These are phyloP conservation scores for Imleria badia DNA, from an alignment of 768 basidiomycete species.

Conservation along the genomic window DNA sequence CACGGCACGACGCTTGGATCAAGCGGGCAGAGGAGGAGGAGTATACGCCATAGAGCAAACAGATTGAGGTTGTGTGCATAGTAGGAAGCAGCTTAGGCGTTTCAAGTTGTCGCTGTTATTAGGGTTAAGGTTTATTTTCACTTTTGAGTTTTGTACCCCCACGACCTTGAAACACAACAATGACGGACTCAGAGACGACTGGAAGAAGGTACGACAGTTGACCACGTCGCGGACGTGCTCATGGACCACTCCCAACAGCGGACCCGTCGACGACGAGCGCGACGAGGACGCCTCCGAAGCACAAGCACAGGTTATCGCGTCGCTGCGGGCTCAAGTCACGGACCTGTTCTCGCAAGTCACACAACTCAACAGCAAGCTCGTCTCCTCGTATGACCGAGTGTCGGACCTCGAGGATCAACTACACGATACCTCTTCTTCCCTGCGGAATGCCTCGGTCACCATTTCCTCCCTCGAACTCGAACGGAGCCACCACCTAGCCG, in stretches of 20 bases:
- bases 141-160: not conserved
- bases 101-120: no score
- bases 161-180: slow-evolving; percentile 5
- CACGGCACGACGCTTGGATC: slow-evolving; percentile 74
- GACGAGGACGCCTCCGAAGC: slow-evolving; percentile 53
- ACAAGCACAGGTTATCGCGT: slow-evolving; percentile 78
- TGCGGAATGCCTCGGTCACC: slow-evolving; percentile 61
- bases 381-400: slow-evolving; percentile 86
- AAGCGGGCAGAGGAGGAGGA: not conserved
- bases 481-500: slow-evolving; percentile 82
- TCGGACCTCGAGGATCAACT: slow-evolving; percentile 92
- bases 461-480: slow-evolving; percentile 83
- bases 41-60: not conserved
- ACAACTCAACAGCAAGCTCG: slow-evolving; percentile 89
- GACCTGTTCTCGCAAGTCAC: slow-evolving; percentile 89
- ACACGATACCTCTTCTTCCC: slow-evolving; percentile 59
- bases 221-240: slow-evolving; percentile 1
- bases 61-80: no score
- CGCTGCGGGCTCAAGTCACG: slow-evolving; percentile 77
- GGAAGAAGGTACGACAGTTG: slow-evolving; percentile 14
- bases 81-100: not conserved
- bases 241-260: slow-evolving; percentile 1
- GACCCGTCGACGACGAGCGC: slow-evolving; percentile 12
- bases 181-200: slow-evolving; percentile 10
- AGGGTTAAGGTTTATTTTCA: slow-evolving; percentile 18